Percentiles rank a stretch among this genome's conserved stretches.
Evolutionary conservation across 2,329 filamentous ascomycete genomes (phyloP).

Genomic region (Ceratocystis eucalypticola): DNA sequence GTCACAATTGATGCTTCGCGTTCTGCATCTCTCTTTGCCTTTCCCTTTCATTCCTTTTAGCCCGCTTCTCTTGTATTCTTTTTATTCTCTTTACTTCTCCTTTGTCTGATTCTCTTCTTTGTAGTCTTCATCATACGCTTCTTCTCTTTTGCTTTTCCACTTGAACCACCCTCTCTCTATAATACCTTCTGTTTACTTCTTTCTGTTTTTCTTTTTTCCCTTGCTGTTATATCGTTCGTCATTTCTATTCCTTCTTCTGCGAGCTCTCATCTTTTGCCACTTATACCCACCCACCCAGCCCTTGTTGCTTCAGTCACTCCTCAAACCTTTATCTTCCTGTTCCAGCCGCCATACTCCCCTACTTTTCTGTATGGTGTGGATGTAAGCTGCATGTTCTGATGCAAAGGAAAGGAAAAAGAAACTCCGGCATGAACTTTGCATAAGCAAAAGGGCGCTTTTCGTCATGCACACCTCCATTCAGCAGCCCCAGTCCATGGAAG

Average conservation of each 20-base stretch:
- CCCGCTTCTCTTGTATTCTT: background rate
- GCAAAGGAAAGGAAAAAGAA: background rate
- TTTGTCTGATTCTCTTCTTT: background rate
- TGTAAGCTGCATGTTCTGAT: background rate
- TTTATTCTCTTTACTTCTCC: conserved; percentile 7
- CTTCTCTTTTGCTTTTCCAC: background rate
- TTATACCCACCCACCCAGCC: background rate
- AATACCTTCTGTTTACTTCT: conserved; percentile 1
- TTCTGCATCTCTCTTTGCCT: background rate
- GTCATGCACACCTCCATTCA: background rate
- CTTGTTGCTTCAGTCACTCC: background rate
- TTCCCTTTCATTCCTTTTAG: background rate
- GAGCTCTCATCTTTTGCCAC: background rate
- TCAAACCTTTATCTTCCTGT: background rate
- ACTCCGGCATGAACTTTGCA: background rate
- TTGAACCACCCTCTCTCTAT: background rate
- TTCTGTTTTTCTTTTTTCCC: background rate
- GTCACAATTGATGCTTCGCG: too few relatives aligned
- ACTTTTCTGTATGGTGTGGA: background rate
- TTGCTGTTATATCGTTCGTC: too few relatives aligned
- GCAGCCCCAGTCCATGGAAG: background rate
- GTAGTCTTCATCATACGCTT: background rate
- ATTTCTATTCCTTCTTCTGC: too few relatives aligned
- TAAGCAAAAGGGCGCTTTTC: background rate
- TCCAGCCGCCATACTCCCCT: background rate